phyloP scores from a whole-genome alignment of 768 basidiomycete genomes.

The Agaricus sinodeliciosus region DNA sequence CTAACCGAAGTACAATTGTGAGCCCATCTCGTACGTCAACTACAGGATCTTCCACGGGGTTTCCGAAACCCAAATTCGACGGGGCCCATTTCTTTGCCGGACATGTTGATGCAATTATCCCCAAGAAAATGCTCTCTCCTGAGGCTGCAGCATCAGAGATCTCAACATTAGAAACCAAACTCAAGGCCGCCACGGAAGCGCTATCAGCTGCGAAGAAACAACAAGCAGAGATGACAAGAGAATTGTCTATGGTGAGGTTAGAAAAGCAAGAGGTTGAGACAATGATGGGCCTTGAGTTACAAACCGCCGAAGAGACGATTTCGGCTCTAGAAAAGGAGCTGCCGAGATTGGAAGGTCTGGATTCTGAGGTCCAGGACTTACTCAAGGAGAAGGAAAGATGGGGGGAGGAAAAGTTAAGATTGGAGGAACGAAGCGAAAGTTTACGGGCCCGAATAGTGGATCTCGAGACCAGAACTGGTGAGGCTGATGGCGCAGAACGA shows the following conservation, averaged over 20 bases:
- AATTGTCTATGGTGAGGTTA: conserved; percentile 51
- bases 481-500: conserved; percentile 33
- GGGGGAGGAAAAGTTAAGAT: conserved; percentile 38
- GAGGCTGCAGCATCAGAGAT: conserved; percentile 40
- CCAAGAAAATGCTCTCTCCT: conserved; percentile 35
- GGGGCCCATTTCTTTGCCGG: conserved; percentile 85
- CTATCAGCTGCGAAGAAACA: conserved; percentile 53
- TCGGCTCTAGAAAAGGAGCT: conserved; percentile 49
- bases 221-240: conserved; percentile 54
- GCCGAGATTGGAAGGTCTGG: conserved; percentile 41
- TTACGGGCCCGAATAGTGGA: conserved; percentile 36
- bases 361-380: conserved; percentile 39
- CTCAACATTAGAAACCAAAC: conserved; percentile 52
- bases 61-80: conserved; percentile 61
- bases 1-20: conserved; percentile 41
- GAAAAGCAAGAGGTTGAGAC: conserved; percentile 71
- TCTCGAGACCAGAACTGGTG: conserved; percentile 25
- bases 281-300: conserved; percentile 56
- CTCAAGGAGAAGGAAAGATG: conserved; percentile 43
- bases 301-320: conserved; percentile 61
- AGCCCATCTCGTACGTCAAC: conserved; percentile 32
- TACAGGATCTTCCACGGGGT: conserved; percentile 33
- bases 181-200: conserved; percentile 54
- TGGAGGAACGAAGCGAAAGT: conserved; percentile 33
- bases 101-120: conserved; percentile 61